Base-by-base conservation (phyloP, 2,329 filamentous ascomycete species). In the Rutstroemia sydowiana region DNA sequence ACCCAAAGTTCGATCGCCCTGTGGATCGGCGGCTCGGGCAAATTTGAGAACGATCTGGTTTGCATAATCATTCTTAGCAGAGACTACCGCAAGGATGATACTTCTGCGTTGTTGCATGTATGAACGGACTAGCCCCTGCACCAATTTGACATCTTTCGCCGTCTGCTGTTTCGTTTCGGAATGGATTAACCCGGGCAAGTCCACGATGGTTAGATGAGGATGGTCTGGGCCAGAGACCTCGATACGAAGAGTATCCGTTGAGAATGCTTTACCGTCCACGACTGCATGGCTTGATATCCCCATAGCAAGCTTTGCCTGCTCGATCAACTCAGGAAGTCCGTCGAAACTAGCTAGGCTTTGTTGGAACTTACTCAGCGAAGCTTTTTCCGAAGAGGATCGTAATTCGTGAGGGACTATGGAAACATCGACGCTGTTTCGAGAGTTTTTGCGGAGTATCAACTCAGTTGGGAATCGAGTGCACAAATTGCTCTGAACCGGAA, bases 61-160 rank as follows among this genome's bases (percentile, higher is more conserved):
- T 5, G 77, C 76, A 57, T 87, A 86, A 56, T 78, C 75, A 36
- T 74, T 75, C 62, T 78, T 78, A 21, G 75, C 76, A 5, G 75
- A 75, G n/a, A 79, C 71, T 21, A 79, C 76, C 31, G 75, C 76
- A 2, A 79, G 68, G 39, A 79, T 78, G 44, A 79, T 76, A 37
- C 75, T 78, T 26, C 76, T 71, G 0, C 73, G 67, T 55, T 74
- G 74, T 66, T 75, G 75, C 75, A 78, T 78, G 64, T 79, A 79
- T 0, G 63, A 62, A 1, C 71, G 58, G 0, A 81, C 75, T 5
- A 82, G 65, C 0, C 71, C 61, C 3, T 66, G 56, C 5, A 83
- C 74, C 2, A 74, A 52, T 2, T 70, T 63, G 0, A 72, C 70
- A 47, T 76, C 76, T 1, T 61, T 59, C 2, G 64, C 65, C 1